Conservation (phyloP, 148 eudicot species). For the Nepenthes gracilis region DNA sequence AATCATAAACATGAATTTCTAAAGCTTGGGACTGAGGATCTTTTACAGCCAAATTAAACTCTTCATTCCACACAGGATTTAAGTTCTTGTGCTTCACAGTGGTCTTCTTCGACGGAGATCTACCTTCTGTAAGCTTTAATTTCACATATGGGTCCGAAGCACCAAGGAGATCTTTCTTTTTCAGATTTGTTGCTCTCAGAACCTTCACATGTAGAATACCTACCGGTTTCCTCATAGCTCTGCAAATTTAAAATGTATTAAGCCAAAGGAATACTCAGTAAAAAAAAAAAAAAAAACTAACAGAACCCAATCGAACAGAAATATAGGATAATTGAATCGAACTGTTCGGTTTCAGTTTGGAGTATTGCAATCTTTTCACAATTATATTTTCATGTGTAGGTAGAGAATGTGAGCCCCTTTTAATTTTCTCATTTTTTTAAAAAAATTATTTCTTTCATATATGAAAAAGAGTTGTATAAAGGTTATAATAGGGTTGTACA, state of each 20-base stretch:
- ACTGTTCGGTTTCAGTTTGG: too few relatives aligned
- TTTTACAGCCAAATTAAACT: conserved; percentile 55
- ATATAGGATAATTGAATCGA: too few relatives aligned
- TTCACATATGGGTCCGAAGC: conserved; percentile 79
- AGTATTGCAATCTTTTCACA: too few relatives aligned
- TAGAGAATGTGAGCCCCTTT: too few relatives aligned
- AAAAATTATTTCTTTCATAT: too few relatives aligned
- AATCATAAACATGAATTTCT: conserved; percentile 55
- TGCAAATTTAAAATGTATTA: conserved; percentile 16
- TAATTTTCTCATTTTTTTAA: too few relatives aligned
- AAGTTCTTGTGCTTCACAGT: conserved; percentile 73
- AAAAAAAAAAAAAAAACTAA: too few relatives aligned
- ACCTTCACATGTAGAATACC: conserved; percentile 82
- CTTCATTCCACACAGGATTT: conserved; percentile 93
- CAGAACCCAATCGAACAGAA: too few relatives aligned
- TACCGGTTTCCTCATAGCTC: conserved; percentile 72
- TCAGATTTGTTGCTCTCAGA: conserved; percentile 54
- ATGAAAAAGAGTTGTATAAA: too few relatives aligned
- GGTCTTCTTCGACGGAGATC: conserved; percentile 80
- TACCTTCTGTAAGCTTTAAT: conserved; percentile 67
- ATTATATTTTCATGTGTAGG: too few relatives aligned
- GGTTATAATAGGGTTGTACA: too few relatives aligned
- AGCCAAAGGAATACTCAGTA: too few relatives aligned
- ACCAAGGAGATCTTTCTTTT: conserved; percentile 76
- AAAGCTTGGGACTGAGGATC: conserved; percentile 65